Evolutionary conservation across 1,284 basidiomycete genomes (phyloP).

Genomic region (Cutaneotrichosporon dermatis): DNA sequence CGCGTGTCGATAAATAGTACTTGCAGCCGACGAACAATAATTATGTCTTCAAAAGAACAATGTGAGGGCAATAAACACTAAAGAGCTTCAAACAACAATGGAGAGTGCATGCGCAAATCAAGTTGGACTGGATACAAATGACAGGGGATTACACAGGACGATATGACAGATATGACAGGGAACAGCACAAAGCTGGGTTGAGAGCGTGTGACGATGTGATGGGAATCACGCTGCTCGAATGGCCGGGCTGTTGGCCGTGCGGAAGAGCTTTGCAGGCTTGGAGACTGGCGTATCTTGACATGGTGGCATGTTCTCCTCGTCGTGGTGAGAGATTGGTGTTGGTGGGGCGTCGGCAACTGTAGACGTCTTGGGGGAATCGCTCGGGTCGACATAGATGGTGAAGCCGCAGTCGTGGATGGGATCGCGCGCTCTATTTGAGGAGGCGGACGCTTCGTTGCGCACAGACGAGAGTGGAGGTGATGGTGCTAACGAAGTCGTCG

Average conservation of each 20-base stretch:
- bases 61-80: too few species aligned
- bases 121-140: neutral
- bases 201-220: neutral
- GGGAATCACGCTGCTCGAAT: neutral
- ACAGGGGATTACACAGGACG: neutral
- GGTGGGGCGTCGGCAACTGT: neutral
- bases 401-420: conserved; percentile 1
- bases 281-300: neutral
- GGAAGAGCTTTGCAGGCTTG: neutral
- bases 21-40: conserved; percentile 3
- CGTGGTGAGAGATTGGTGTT: neutral
- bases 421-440: neutral
- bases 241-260: neutral
- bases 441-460: neutral
- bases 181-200: neutral
- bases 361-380: neutral
- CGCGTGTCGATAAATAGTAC: neutral
- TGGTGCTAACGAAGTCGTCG: neutral
- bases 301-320: neutral
- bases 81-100: conserved; percentile 1
- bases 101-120: neutral
- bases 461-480: neutral
- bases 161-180: neutral
- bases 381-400: neutral
- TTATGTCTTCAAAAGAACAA: neutral